A percentile compares a stretch with the other conserved stretches of the same genome.
Conservation (phyloP, 768 basidiomycete genomes). For the Mycena metata region DNA sequence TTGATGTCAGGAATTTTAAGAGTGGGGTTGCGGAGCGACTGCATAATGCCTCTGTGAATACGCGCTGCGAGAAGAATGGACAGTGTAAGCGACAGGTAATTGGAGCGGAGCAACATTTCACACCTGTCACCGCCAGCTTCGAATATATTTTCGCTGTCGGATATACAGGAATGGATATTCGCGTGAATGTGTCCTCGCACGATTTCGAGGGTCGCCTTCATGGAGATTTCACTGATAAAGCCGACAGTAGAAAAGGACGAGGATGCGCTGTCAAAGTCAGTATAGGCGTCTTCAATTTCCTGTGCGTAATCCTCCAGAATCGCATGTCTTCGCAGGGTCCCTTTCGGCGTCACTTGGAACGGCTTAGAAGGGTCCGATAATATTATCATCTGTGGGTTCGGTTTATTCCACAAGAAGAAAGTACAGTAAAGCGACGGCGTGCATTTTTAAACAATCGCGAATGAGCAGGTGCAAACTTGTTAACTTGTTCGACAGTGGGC, state of each 20-base stretch:
- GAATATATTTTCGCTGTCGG: conserved; percentile 16
- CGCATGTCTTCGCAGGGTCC: conserved; percentile 44
- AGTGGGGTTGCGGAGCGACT: background rate
- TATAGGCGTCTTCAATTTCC: conserved; percentile 15
- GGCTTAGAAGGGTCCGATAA: conserved; percentile 55
- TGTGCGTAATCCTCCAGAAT: conserved; percentile 17
- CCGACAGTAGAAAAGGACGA: background rate
- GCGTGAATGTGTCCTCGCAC: conserved; percentile 14
- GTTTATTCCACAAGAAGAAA: too few relatives aligned
- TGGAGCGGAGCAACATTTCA: too few relatives aligned
- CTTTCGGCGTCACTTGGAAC: conserved; percentile 59
- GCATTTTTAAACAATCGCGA: conserved; percentile 61
- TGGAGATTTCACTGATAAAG: background rate
- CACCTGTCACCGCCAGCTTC: conserved; percentile 15
- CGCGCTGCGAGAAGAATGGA: conserved; percentile 5
- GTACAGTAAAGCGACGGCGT: background rate
- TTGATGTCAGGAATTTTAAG: background rate
- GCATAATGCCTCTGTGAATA: conserved; percentile 6
- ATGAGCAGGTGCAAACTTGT: conserved; percentile 58
- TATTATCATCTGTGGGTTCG: conserved; percentile 56
- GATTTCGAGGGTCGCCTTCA: conserved; percentile 9
- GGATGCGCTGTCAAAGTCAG: background rate
- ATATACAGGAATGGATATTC: conserved; percentile 3
- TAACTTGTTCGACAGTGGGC: conserved; percentile 57
- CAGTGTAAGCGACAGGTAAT: too few relatives aligned